phyloP scores from a whole-genome alignment of 2,329 filamentous ascomycete species.

The Lecanicillium sp. region DNA sequence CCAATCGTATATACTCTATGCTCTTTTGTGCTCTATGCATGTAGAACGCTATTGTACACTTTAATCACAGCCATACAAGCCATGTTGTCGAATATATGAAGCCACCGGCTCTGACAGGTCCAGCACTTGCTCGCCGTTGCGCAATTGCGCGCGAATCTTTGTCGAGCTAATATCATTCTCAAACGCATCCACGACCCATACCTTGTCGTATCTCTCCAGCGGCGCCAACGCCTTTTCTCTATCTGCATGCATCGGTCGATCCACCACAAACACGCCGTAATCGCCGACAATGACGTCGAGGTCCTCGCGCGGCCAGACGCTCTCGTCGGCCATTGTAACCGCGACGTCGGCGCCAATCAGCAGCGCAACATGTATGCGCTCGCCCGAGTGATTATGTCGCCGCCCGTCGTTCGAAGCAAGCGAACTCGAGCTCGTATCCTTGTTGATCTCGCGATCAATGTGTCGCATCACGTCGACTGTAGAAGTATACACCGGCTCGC shows the following conservation, averaged over 20 bases:
- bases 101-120: constrained; percentile 65
- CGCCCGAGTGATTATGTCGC: constrained; percentile 45
- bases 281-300: constrained; percentile 74
- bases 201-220: constrained; percentile 69
- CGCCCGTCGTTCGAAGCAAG: constrained; percentile 57
- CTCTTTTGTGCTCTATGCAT: too few species aligned
- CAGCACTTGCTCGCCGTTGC: constrained; percentile 68
- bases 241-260: constrained; percentile 68
- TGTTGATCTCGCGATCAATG: constrained; percentile 78
- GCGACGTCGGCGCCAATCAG: constrained; percentile 68
- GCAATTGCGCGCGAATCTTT: constrained; percentile 69
- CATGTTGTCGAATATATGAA: constrained; percentile 57
- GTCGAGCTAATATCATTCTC: constrained; percentile 76
- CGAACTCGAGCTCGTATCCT: constrained; percentile 56
- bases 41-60: background rate
- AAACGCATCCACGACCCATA: constrained; percentile 76
- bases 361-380: constrained; percentile 52
- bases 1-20: background rate
- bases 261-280: constrained; percentile 71
- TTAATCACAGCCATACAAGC: constrained; percentile 36
- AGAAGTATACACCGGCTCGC: constrained; percentile 72
- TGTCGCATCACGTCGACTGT: constrained; percentile 81
- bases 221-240: constrained; percentile 73
- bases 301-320: constrained; percentile 73
- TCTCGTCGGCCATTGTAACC: constrained; percentile 58